These are phyloP conservation scores for Aspergillus egyptiacus DNA, from an alignment of 495 filamentous ascomycete species.

Conservation along the genomic window DNA sequence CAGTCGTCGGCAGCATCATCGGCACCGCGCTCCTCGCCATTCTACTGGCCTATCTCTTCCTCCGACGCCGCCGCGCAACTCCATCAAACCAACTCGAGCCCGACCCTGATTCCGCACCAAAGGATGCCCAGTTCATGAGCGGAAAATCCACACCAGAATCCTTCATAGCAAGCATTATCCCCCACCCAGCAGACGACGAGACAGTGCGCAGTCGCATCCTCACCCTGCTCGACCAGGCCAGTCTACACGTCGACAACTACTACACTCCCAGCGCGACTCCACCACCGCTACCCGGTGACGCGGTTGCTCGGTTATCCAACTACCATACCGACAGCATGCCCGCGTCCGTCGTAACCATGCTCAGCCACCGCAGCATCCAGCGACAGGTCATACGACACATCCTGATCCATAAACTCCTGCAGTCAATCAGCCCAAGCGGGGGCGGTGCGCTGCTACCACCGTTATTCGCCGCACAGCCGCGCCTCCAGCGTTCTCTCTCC, in stretches of 20 bases:
- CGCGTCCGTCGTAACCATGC: slow-evolving; percentile 7
- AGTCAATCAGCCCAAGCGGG: slow-evolving; percentile 16
- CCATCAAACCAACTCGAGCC: neutral
- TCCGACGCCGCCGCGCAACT: slow-evolving; percentile 13
- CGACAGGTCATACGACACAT: slow-evolving; percentile 20
- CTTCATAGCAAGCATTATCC: slow-evolving; percentile 1
- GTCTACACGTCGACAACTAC: slow-evolving; percentile 28
- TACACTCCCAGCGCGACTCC: slow-evolving; percentile 16
- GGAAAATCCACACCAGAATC: neutral
- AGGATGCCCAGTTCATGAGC: neutral
- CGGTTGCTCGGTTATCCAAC: neutral
- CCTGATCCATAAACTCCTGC: slow-evolving; percentile 14
- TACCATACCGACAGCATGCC: slow-evolving; percentile 19
- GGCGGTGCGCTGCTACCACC: slow-evolving; percentile 17
- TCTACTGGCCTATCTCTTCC: slow-evolving; percentile 22
- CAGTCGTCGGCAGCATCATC: slow-evolving; percentile 25
- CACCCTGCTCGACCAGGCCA: slow-evolving; percentile 25
- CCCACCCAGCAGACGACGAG: slow-evolving; percentile 24
- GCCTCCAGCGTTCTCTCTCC: neutral
- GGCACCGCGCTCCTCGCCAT: slow-evolving; percentile 26
- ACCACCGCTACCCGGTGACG: slow-evolving; percentile 3
- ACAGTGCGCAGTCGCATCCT: slow-evolving; percentile 13
- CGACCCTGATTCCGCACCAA: neutral
- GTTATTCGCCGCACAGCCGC: slow-evolving; percentile 5
- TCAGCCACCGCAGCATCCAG: slow-evolving; percentile 12